Percentiles rank a stretch among this genome's conserved stretches.
phyloP scores from a whole-genome alignment of 1,139 yeast species.

The Candida gigantensis region DNA sequence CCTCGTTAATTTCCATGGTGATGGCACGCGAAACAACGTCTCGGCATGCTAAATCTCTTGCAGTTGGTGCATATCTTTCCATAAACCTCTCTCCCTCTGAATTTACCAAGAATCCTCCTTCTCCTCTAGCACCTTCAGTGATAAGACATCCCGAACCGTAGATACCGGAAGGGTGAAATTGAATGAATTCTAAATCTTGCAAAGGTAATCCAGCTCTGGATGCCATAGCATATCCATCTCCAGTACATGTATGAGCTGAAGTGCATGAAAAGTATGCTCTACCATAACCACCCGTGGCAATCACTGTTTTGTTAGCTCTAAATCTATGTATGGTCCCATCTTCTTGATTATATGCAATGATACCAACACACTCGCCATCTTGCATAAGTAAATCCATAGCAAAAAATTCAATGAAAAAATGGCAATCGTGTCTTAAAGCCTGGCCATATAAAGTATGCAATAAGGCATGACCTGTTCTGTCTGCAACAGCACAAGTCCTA shows the following conservation, averaged over 20 bases:
- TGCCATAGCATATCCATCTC: constrained; percentile 98
- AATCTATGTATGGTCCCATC: constrained; percentile 98
- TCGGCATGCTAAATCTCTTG: constrained; percentile 96
- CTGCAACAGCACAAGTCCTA: constrained; percentile 99
- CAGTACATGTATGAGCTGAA: constrained; percentile 98
- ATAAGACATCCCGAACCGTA: constrained; percentile 98
- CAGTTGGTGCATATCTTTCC: constrained; percentile 99
- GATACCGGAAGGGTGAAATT: constrained; percentile 99
- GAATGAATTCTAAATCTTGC: constrained; percentile 96
- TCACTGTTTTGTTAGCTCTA: constrained; percentile 91
- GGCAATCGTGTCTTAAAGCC: constrained; percentile 93
- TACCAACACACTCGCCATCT: constrained; percentile 95
- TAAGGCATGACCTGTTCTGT: constrained; percentile 97
- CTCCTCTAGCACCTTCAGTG: constrained; percentile 99
- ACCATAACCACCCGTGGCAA: constrained; percentile 99
- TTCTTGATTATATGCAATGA: constrained; percentile 96
- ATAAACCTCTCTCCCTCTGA: constrained; percentile 98
- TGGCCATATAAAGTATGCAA: constrained; percentile 96
- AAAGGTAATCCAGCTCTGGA: constrained; percentile 96
- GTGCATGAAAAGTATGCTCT: constrained; percentile 98
- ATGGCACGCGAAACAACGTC: constrained; percentile 98
- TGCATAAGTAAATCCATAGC: constrained; percentile 94
- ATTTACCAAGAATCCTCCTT: constrained; percentile 95
- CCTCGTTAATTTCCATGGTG: constrained; percentile 97
- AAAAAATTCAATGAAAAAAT: constrained; percentile 95